Conservation (phyloP, 2,329 filamentous ascomycete species). For the Chalaropsis thielavioides region DNA sequence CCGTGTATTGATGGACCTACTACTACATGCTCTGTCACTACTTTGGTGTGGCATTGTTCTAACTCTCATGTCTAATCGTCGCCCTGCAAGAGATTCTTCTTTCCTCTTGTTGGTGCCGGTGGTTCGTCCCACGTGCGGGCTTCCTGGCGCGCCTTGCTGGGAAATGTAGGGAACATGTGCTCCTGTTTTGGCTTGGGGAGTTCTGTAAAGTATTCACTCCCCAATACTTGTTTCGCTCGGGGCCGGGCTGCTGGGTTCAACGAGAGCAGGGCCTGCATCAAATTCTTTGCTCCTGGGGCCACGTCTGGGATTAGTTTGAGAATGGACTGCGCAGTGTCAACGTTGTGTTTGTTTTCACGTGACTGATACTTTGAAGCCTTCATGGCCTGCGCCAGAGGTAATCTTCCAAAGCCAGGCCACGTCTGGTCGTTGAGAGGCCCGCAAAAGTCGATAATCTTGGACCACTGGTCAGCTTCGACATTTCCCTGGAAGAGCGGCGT, state of each 20-base stretch:
- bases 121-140: slow-evolving; percentile 53
- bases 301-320: slow-evolving; percentile 69
- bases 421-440: slow-evolving; percentile 68
- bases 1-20: not conserved
- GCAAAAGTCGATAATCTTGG: slow-evolving; percentile 76
- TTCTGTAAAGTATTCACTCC: slow-evolving; percentile 74
- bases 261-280: slow-evolving; percentile 56
- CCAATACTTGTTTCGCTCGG: slow-evolving; percentile 56
- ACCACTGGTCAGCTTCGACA: slow-evolving; percentile 84
- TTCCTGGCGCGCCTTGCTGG: slow-evolving; percentile 87
- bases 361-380: slow-evolving; percentile 41
- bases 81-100: slow-evolving; percentile 23
- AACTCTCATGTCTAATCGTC: not conserved
- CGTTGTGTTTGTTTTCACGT: slow-evolving; percentile 26
- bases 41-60: not conserved
- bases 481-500: slow-evolving; percentile 73
- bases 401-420: slow-evolving; percentile 75
- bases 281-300: slow-evolving; percentile 54
- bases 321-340: slow-evolving; percentile 35
- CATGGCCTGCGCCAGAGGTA: slow-evolving; percentile 74
- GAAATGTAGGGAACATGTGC: slow-evolving; percentile 92
- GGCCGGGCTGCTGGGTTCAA: slow-evolving; percentile 62
- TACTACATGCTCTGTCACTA: too few relatives aligned
- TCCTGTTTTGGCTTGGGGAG: slow-evolving; percentile 80
- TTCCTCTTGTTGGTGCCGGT: slow-evolving; percentile 67